Conservation (phyloP, 2,329 filamentous ascomycete genomes). For the Ophiostoma piceae region DNA sequence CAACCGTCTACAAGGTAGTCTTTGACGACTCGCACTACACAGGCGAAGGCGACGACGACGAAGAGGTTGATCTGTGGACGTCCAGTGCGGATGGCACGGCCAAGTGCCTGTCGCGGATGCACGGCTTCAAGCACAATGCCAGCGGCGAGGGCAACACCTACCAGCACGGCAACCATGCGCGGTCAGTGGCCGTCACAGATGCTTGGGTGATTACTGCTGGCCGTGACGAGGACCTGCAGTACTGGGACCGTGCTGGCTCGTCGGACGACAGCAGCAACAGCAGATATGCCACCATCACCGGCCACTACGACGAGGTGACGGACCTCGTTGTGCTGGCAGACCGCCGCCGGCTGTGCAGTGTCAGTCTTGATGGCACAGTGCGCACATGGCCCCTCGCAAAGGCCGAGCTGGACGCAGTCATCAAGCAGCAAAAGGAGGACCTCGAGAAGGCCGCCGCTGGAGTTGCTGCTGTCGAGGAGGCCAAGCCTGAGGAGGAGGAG, state of each 20-base stretch:
- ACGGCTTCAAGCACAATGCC: slow-evolving; percentile 46
- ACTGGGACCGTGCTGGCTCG: slow-evolving; percentile 79
- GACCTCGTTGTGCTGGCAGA: slow-evolving; percentile 62
- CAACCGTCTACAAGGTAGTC: slow-evolving; percentile 74
- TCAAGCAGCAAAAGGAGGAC: slow-evolving; percentile 46
- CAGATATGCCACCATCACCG: slow-evolving; percentile 67
- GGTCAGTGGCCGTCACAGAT: slow-evolving; percentile 69
- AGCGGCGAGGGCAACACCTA: slow-evolving; percentile 63
- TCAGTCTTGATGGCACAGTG: slow-evolving; percentile 84
- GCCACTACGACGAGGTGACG: slow-evolving; percentile 92
- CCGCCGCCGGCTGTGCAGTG: slow-evolving; percentile 61
- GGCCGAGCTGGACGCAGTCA: slow-evolving; percentile 48
- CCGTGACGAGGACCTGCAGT: slow-evolving; percentile 81
- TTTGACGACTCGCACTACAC: slow-evolving; percentile 42
- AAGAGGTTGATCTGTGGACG: slow-evolving; percentile 77
- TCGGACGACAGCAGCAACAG: slow-evolving; percentile 67
- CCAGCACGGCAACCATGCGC: slow-evolving; percentile 82
- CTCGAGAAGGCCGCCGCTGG: slow-evolving; percentile 39
- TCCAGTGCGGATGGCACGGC: slow-evolving; percentile 85
- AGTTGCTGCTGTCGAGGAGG: slow-evolving; percentile 58
- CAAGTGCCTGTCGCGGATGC: slow-evolving; percentile 68
- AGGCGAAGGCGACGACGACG: slow-evolving; percentile 29
- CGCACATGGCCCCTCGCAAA: slow-evolving; percentile 73
- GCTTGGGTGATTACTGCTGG: slow-evolving; percentile 83
- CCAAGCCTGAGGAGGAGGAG: slow-evolving; percentile 42